Evolutionary conservation across 805 yeast species (phyloP).

Genomic region (Schwanniomyces pseudopolymorphus): DNA sequence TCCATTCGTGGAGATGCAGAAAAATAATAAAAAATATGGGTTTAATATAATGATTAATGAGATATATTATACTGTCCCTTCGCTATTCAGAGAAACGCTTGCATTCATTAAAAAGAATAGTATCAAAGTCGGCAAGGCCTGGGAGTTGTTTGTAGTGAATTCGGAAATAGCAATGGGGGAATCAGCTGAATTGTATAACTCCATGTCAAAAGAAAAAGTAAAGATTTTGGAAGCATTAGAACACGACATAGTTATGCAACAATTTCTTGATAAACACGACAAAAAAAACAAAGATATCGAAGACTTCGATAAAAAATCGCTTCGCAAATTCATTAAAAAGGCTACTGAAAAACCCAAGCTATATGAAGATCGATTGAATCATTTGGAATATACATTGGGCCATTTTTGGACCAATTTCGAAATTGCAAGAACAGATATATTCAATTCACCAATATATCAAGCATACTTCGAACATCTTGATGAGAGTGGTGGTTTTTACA

Average conservation of each 20-base stretch:
- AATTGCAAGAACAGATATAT: conserved; percentile 79
- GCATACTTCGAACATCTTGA: conserved; percentile 72
- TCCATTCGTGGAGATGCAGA: conserved; percentile 81
- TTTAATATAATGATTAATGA: conserved; percentile 81
- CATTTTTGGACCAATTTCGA: conserved; percentile 96
- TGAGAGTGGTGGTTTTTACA: conserved; percentile 74
- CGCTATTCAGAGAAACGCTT: conserved; percentile 69
- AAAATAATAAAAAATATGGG: conserved; percentile 71
- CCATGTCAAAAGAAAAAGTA: conserved; percentile 9
- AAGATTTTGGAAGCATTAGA: conserved; percentile 30
- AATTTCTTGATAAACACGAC: conserved; percentile 16
- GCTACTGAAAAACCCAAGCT: conserved; percentile 29
- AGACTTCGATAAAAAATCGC: conserved; percentile 24
- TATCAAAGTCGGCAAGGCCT: conserved; percentile 57
- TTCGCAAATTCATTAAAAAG: conserved; percentile 38
- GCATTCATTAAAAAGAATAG: conserved; percentile 51
- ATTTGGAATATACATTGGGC: conserved; percentile 71
- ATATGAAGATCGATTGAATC: conserved; percentile 58
- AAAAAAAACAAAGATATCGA: conserved; percentile 24
- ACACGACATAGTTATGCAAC: conserved; percentile 22
- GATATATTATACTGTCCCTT: conserved; percentile 78
- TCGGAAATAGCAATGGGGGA: conserved; percentile 22
- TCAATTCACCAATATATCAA: conserved; percentile 62
- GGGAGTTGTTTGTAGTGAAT: conserved; percentile 61
- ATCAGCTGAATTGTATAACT: conserved; percentile 20